phyloP scores from a whole-genome alignment of 1,284 basidiomycete species.

The Cutaneotrichosporon sp. region DNA sequence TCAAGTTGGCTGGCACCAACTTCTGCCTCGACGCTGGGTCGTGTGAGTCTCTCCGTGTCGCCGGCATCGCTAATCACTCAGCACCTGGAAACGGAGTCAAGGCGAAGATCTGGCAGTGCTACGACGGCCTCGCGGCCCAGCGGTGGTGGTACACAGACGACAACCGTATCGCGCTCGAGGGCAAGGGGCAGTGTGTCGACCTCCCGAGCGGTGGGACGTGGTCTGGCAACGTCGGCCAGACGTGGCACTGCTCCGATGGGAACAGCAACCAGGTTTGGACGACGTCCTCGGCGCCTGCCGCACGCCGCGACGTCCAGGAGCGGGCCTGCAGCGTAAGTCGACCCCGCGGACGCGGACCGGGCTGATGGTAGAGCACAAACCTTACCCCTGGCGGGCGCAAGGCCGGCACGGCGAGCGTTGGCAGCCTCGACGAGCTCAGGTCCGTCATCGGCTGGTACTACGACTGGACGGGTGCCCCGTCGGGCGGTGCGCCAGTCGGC shows the following conservation, averaged over 20 bases:
- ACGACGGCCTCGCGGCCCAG: conserved; percentile 15
- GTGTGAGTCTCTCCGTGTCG: not conserved
- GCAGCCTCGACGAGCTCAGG: conserved; percentile 30
- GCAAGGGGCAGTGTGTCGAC: conserved; percentile 22
- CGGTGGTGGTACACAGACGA: conserved; percentile 15
- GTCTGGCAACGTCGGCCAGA: conserved; percentile 18
- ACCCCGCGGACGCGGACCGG: not conserved
- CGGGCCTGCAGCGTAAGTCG: not conserved
- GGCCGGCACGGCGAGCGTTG: conserved; percentile 39
- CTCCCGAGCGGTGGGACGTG: conserved; percentile 11
- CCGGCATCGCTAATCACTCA: conserved; percentile 1
- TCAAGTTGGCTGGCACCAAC: conserved; percentile 31
- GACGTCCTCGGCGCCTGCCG: not conserved
- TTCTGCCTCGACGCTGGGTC: conserved; percentile 5
- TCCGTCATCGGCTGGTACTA: conserved; percentile 51
- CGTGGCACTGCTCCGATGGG: conserved; percentile 17
- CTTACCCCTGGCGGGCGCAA: conserved; percentile 24
- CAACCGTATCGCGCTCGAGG: conserved; percentile 12
- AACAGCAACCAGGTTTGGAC: conserved; percentile 24
- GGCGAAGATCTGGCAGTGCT: conserved; percentile 25
- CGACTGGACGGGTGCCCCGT: conserved; percentile 20
- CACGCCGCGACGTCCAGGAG: not conserved
- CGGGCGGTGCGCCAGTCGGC: conserved; percentile 27
- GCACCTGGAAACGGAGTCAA: conserved; percentile 13
- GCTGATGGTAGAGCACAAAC: not conserved